Percentiles rank a stretch among this genome's conserved stretches.
phyloP scores from a whole-genome alignment of 2,329 filamentous ascomycete genomes.

The Alternaria sp. region DNA sequence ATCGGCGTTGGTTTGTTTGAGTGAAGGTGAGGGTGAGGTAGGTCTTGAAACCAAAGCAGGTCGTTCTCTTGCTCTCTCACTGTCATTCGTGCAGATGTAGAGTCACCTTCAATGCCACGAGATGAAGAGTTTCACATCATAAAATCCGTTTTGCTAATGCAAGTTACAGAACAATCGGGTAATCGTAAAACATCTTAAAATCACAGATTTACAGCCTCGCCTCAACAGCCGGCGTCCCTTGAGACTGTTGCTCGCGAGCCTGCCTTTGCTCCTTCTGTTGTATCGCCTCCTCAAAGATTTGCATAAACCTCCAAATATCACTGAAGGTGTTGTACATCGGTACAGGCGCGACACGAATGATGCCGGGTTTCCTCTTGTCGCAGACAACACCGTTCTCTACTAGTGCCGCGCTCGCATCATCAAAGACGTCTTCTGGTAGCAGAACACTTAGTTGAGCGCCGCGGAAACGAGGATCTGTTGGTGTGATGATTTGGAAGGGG shows the following conservation, averaged over 20 bases:
- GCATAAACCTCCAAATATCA: conserved; percentile 64
- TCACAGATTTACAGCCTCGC: conserved; percentile 19
- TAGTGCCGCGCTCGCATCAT: conserved; percentile 69
- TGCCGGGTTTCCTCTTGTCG: conserved; percentile 84
- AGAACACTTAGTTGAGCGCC: conserved; percentile 83
- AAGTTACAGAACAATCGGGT: no score
- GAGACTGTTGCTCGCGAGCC: conserved; percentile 11
- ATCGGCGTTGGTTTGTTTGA: no score
- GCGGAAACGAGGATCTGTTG: conserved; percentile 69
- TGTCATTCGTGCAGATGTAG: no score
- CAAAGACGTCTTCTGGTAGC: conserved; percentile 72
- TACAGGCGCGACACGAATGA: conserved; percentile 83
- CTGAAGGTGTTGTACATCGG: conserved; percentile 83
- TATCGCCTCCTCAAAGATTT: conserved; percentile 60
- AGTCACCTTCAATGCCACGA: no score
- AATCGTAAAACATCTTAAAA: not conserved
- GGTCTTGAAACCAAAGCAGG: no score
- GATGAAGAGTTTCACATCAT: no score
- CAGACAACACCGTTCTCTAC: conserved; percentile 75
- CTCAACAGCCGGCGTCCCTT: conserved; percentile 13
- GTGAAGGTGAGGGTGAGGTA: no score
- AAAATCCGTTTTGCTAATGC: no score
- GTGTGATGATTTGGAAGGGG: conserved; percentile 68
- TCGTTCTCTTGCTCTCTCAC: no score
- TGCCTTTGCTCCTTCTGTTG: conserved; percentile 20